Evolutionary conservation across 2,329 filamentous ascomycete genomes (phyloP), one percentile per base, ranked within the genome.

Genomic region (Trichoderma pleuroti): DNA sequence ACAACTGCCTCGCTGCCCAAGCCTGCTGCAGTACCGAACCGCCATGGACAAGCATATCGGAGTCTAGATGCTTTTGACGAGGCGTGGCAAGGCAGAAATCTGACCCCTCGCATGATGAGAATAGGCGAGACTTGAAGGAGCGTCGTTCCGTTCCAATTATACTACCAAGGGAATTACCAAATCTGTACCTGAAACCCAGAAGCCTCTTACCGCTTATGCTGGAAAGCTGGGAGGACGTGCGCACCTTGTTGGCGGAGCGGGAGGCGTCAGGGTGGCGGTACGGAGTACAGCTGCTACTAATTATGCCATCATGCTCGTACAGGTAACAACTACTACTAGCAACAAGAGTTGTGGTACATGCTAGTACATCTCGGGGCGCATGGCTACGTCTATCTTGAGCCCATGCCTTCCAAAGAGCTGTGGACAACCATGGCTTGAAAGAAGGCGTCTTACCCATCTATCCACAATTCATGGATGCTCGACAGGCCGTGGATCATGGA

Each of bases 1-100:
- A 64, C 14, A 28, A 30, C 56, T 59, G n/a, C 56, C 42, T 71
- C 46, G 59, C 65, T 71, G 70, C 70, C 59, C 60, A 71, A 71
- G 59, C 28, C 14, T 70, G 57, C 49, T 63, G 59, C 56, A 69
- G 59, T 32, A n/a, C 30, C n/a, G 28, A 68, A 28, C 39, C 54
- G 39, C 30, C 28, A 21, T 61, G 18, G 46, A 52, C 66, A 68
- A 36, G 66, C 66, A 49, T 68, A 36, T 61, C 28, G 39, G 30
- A 61, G 66, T 68, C 66, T 68, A 61, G 66, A 68, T 52, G 66
- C 66, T 28, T 46, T 52, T 42, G 63, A 26, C 26, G 28, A 60
- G 66, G 56, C 63, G 49, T 56, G 63, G 16, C 56, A 34, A 49
- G 66, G 56, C 64, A 61, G 56, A 68, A 49, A 52, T 26, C 46